Evolutionary conservation across 2,329 filamentous ascomycete species (phyloP), one percentile per base, ranked within the genome.

Genomic region (Lachnellula cervina): DNA sequence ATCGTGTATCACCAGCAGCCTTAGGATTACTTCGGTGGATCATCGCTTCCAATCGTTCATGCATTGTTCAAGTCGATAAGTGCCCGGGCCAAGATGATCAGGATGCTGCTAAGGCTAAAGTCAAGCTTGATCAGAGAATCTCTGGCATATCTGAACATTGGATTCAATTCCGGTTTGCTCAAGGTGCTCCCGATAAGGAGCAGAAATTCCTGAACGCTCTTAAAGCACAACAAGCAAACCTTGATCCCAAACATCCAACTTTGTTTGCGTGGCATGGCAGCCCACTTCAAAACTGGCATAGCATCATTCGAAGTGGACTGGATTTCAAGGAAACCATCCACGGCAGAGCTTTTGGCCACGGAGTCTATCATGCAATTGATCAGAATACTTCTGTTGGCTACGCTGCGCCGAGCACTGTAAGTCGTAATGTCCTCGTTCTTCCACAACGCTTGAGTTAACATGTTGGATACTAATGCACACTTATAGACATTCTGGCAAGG

Each of bases 261-360:
- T 70, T 96, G 1, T 90, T 96, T 65, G 90, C 89, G 0, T 96
- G 88, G 86, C 92, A 97, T 69, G 92, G 91, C 5, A 95, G 89
- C 65, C 69, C 74, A 0, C 61, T 96, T 3, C 62, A 70, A 3
- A 96, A 96, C 65, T 96, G 92, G 92, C 92, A 97, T 70, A 88
- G 86, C 64, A 96, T 97, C 64, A 83, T 96, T 59, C 83, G 91
- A 34, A 83, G 87, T 57, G 91, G 92, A 0, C 75, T 97, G 5
- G 82, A 96, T 68, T 96, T 85, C 72, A 80, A 82, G 4, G 70
- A 80, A 1, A 72, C 74, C 0, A 43, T 69, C 0, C 73, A 93
- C 68, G 92, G 91, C 0, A 82, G 92, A 58, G 76, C 86, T 1
- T 90, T 62, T 65, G 92, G 92, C 0, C 57, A 96, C 66, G 92